These are phyloP conservation scores for Claviceps maximensis DNA, from an alignment of 2,329 filamentous ascomycete species.

Conservation along the genomic window DNA sequence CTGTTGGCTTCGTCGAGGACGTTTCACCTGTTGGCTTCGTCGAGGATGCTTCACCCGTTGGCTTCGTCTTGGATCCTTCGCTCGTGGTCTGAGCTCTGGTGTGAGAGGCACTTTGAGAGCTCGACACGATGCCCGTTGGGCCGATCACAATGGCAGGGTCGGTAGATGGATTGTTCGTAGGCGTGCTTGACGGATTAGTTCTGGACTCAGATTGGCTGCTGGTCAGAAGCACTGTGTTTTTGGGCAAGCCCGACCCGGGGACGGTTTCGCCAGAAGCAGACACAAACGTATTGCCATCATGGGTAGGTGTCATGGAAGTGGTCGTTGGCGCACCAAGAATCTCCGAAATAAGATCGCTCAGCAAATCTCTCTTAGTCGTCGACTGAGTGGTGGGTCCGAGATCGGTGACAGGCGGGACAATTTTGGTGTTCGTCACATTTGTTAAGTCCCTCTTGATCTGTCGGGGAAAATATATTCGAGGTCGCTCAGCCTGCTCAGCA, in stretches of 20 bases:
- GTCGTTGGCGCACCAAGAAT: slow-evolving; percentile 6
- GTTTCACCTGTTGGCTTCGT: too few relatives aligned
- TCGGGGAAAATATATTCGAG: slow-evolving; percentile 44
- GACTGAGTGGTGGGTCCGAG: slow-evolving; percentile 9
- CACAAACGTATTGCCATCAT: not conserved
- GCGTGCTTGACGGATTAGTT: not conserved
- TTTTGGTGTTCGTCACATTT: slow-evolving; percentile 28
- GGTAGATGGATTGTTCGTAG: not conserved
- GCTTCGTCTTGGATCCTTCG: not conserved
- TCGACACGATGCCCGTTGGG: slow-evolving; percentile 14
- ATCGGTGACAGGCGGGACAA: slow-evolving; percentile 9
- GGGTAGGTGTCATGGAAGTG: not conserved
- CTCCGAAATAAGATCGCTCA: slow-evolving; percentile 14
- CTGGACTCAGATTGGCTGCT: not conserved
- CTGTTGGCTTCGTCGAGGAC: too few relatives aligned
- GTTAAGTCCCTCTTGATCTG: slow-evolving; percentile 38
- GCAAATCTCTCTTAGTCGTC: slow-evolving; percentile 9
- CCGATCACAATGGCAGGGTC: slow-evolving; percentile 14
- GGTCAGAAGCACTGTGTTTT: not conserved
- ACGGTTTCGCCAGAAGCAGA: not conserved
- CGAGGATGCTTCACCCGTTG: too few relatives aligned
- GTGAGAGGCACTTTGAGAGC: not conserved
- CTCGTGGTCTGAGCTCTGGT: not conserved
- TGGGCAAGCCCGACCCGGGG: not conserved
- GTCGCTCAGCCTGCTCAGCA: slow-evolving; percentile 28